Percentiles rank a stretch among this genome's conserved stretches.
Evolutionary conservation across 2,329 filamentous ascomycete genomes (phyloP).

Genomic region (Aspergillus pseudonomiae): DNA sequence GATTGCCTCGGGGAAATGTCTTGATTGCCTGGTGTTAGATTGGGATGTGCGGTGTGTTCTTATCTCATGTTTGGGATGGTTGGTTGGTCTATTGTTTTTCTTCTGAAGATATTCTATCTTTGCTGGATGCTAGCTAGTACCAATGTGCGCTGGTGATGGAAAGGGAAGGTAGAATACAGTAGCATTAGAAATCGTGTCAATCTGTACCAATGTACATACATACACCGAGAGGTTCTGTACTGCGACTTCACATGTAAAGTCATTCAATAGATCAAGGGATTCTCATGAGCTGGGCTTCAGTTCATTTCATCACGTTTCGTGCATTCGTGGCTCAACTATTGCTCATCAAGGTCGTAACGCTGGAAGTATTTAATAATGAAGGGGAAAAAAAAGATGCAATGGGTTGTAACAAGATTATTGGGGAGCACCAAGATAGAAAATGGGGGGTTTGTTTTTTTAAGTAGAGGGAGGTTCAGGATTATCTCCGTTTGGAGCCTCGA

Average conservation of each 20-base stretch:
- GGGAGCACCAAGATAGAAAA: neutral
- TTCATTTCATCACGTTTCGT: constrained; percentile 8
- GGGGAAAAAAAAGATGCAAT: neutral
- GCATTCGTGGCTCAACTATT: constrained; percentile 6
- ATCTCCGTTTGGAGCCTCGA: constrained; percentile 9
- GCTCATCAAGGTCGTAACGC: constrained; percentile 11
- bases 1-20: neutral
- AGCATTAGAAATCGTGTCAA: constrained; percentile 3
- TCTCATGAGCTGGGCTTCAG: neutral
- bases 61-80: neutral
- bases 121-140: neutral
- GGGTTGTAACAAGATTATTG: neutral
- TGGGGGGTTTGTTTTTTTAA: neutral
- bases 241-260: neutral
- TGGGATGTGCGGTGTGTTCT: neutral
- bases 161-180: constrained; percentile 2
- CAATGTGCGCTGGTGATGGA: neutral
- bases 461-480: neutral
- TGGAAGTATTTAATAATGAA: neutral
- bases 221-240: neutral
- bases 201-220: constrained; percentile 12
- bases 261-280: neutral
- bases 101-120: neutral
- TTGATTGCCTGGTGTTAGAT: neutral
- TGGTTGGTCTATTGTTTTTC: neutral